Conservation (phyloP, 73 alveolate species). For the Stentor roeselii region DNA sequence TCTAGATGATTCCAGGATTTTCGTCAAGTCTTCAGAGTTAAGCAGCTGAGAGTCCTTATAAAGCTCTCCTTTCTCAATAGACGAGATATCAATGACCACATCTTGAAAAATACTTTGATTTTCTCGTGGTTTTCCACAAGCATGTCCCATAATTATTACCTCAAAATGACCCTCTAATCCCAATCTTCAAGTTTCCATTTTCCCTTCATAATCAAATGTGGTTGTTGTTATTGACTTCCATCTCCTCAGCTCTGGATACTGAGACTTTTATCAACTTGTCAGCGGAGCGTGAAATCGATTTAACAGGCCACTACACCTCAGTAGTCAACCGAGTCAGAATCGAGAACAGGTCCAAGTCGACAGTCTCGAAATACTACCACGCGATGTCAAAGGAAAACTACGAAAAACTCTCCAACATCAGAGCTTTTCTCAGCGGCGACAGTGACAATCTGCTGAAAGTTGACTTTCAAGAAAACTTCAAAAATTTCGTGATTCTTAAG, state of each 20-base stretch:
- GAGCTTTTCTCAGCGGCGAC: conserved; percentile 26
- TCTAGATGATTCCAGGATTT: not conserved
- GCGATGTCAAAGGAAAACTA: conserved; percentile 34
- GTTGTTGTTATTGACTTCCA: not conserved
- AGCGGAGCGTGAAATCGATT: conserved; percentile 34
- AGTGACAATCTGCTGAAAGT: conserved; percentile 30
- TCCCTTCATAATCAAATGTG: no score
- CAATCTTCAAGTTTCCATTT: no score
- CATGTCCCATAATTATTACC: not conserved
- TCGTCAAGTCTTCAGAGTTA: not conserved
- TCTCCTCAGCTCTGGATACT: not conserved
- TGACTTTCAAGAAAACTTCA: conserved; percentile 32
- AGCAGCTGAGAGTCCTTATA: no score
- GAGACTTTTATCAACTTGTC: not conserved
- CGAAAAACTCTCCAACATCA: conserved; percentile 27
- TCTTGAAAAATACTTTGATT: not conserved
- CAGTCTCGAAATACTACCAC: conserved; percentile 38
- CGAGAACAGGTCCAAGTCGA: conserved; percentile 32
- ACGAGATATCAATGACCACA: not conserved
- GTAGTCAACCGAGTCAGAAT: conserved; percentile 26
- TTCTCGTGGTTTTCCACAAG: not conserved
- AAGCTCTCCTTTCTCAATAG: not conserved
- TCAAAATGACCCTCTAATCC: no score
- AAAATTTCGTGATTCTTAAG: conserved; percentile 37
- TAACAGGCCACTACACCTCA: conserved; percentile 30